phyloP scores from a whole-genome alignment of 768 basidiomycete genomes.

The Termitomyces sp. region DNA sequence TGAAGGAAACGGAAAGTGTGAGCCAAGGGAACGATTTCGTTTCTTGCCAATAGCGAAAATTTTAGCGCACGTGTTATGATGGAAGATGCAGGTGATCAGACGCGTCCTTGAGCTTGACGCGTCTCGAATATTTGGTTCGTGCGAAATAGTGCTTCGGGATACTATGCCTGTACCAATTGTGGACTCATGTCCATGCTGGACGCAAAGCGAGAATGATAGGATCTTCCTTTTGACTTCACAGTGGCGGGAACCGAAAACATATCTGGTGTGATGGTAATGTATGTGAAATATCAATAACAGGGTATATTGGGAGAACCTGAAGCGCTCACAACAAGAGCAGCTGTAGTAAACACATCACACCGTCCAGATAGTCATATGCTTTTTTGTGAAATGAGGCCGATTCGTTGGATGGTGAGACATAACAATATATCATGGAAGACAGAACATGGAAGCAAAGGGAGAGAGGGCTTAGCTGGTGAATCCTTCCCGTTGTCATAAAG shows the following conservation, averaged over 20 bases:
- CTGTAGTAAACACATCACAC: not conserved
- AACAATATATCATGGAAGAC: not conserved
- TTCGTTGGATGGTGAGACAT: not conserved
- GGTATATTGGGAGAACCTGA: not conserved
- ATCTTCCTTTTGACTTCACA: not conserved
- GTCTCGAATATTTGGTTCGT: not conserved
- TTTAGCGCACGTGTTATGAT: not conserved
- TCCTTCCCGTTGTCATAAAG: not conserved
- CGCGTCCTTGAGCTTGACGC: not conserved
- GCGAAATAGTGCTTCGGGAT: not conserved
- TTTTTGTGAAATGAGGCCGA: not conserved
- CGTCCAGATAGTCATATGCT: not conserved
- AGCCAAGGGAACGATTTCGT: not conserved
- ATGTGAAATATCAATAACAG: not conserved
- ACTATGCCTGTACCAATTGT: not conserved
- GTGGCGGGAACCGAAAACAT: not conserved
- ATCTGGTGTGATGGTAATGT: not conserved
- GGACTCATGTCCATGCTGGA: not conserved
- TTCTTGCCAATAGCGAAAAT: not conserved
- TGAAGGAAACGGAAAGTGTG: conserved; percentile 3
- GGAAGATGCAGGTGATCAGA: not conserved
- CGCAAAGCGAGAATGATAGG: not conserved
- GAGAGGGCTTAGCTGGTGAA: not conserved
- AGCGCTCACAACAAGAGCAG: not conserved
- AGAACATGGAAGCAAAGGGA: not conserved